Conservation (phyloP, 2,329 filamentous ascomycete genomes). For the Xylariaceae sp. region DNA sequence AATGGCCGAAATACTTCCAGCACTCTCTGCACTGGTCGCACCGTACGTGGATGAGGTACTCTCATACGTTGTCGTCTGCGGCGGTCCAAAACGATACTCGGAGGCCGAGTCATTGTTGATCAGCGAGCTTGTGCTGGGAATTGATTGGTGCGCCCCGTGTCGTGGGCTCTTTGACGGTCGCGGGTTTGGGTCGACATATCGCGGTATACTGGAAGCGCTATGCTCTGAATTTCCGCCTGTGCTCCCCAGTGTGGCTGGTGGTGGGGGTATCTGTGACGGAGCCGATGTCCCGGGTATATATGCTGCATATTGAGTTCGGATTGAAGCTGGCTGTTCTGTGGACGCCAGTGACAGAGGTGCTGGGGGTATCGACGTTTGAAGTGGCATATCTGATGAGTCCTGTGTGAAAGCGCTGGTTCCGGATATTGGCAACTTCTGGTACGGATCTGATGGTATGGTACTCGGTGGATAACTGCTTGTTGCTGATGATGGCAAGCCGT, state of each 20-base stretch:
- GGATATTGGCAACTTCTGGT: slow-evolving; percentile 50
- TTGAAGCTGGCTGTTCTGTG: slow-evolving; percentile 39
- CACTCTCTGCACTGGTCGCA: slow-evolving; percentile 11
- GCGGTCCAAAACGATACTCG: slow-evolving; percentile 56
- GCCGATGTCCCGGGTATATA: slow-evolving; percentile 50
- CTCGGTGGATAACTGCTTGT: slow-evolving; percentile 47
- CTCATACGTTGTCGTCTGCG: slow-evolving; percentile 17
- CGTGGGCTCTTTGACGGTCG: slow-evolving; percentile 55
- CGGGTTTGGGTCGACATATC: slow-evolving; percentile 53
- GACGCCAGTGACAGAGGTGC: slow-evolving; percentile 49
- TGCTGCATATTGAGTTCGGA: slow-evolving; percentile 53
- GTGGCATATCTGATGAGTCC: slow-evolving; percentile 51
- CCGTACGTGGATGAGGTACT: slow-evolving; percentile 19
- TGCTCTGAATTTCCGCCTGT: slow-evolving; percentile 37
- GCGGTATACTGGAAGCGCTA: slow-evolving; percentile 48
- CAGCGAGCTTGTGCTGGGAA: slow-evolving; percentile 48
- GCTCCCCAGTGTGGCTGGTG: slow-evolving; percentile 31
- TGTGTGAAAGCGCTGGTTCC: slow-evolving; percentile 44
- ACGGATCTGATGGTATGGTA: slow-evolving; percentile 47
- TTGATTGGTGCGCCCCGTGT: slow-evolving; percentile 50
- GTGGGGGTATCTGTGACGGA: slow-evolving; percentile 46
- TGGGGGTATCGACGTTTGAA: slow-evolving; percentile 52
- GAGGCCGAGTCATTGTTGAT: slow-evolving; percentile 45
- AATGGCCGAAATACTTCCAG: slow-evolving; percentile 7
- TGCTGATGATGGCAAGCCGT: slow-evolving; percentile 46